Base-by-base conservation (phyloP, 2,329 filamentous ascomycete species). In the Penicillium sp. region DNA sequence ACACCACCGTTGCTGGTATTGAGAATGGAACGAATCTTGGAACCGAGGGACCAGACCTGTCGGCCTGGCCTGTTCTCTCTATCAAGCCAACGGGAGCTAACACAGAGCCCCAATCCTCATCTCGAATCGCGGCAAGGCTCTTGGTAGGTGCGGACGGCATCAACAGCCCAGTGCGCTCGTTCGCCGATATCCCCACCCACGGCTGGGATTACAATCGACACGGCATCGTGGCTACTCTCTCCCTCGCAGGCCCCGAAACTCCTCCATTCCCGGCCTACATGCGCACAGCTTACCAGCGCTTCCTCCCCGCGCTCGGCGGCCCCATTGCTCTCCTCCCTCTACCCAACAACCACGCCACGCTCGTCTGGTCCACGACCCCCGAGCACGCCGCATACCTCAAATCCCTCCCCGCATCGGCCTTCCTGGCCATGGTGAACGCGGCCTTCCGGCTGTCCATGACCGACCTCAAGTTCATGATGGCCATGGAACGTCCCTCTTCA, bases 141-240 rank as follows among this genome's bases (percentile, higher is more conserved):
- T 83, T 99, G 2, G 87, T 99, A 10, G 95, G 95, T 1, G 96
- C 95, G 3, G 95, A 99, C 70, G 95, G 95, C 16, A 92, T 92
- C 43, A 98, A 97, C 75, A 96, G 91, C 69, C 95, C 94, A 2
- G 95, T 99, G 14, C 87, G 95, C 40, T 83, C 87, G 0, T 99
- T 97, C 74, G 92, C 94, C 4, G 89, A 88, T 52, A 98, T 99
- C 66, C 82, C 88, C 44, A 91, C 89, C 56, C 85, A 88, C 19
- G 95, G 96, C 22, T 99, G 95, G 91, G 95, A 98, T 77, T 99
- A 99, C 76, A 84, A 86, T 52, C 85, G 93, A 40, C 90, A 96
- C 70, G 95, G 95, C 16, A 86, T 99, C 2, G 95, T 99, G 18
- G 95, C 95, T 54, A 96, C 93, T 4, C 79, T 99, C 16, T 82